These are phyloP conservation scores for Nitzschia sp. DNA, from an alignment of 108 stramenopile genomes.

Conservation along the genomic window DNA sequence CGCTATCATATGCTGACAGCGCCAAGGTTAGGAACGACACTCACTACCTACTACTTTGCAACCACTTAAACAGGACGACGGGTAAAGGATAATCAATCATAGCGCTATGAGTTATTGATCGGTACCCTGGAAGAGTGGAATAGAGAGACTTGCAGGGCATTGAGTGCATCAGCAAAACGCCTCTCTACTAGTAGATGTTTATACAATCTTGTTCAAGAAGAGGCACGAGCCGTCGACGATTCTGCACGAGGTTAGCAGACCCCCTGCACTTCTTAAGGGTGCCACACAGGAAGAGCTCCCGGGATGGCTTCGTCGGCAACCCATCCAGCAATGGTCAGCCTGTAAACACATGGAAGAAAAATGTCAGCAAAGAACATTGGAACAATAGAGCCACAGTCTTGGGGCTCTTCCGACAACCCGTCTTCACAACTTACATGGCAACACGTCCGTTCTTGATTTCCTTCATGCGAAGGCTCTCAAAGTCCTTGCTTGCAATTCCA, in stretches of 20 bases:
- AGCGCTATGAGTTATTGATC: background rate
- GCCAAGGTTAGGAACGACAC: too few relatives aligned
- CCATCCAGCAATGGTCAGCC: slow-evolving; percentile 79
- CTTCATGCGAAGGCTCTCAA: slow-evolving; percentile 72
- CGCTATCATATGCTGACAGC: too few relatives aligned
- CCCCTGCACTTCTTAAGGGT: slow-evolving; percentile 48
- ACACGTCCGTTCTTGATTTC: slow-evolving; percentile 85
- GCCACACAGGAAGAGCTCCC: slow-evolving; percentile 71
- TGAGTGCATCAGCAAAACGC: background rate
- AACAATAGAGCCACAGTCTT: background rate
- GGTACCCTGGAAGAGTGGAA: background rate
- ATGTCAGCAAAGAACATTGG: background rate
- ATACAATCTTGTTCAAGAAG: background rate
- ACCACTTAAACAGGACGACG: too few relatives aligned
- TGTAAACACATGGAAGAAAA: slow-evolving; percentile 9
- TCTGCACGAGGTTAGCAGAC: background rate
- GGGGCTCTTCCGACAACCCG: background rate
- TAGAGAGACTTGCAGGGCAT: background rate
- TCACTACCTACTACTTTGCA: too few relatives aligned
- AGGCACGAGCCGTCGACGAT: background rate
- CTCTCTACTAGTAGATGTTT: background rate
- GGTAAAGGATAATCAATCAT: too few relatives aligned
- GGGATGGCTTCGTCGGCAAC: slow-evolving; percentile 71
- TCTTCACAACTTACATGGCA: slow-evolving; percentile 56
- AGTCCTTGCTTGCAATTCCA: slow-evolving; percentile 55